A percentile compares a stretch with the other conserved stretches of the same genome.
phyloP scores from a whole-genome alignment of 108 stramenopile genomes.

The Cyclotella distinguenda region DNA sequence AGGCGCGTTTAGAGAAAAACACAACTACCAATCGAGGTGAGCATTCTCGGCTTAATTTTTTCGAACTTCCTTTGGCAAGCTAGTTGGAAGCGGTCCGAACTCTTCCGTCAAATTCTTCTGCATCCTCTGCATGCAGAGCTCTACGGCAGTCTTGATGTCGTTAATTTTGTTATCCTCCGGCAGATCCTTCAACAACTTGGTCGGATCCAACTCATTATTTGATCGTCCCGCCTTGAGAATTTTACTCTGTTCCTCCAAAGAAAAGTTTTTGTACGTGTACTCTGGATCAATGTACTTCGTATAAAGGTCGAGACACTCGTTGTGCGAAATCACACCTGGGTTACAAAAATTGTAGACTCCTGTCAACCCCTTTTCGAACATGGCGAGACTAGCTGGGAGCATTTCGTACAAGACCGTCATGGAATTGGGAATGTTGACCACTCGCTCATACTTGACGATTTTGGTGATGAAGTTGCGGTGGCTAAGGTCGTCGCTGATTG shows the following conservation, averaged over 20 bases:
- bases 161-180: constrained; percentile 89
- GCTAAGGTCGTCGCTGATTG: constrained; percentile 95
- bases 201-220: constrained; percentile 97
- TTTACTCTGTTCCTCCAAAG: constrained; percentile 89
- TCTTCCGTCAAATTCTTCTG: constrained; percentile 82
- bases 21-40: too few species aligned
- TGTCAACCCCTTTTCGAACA: constrained; percentile 87
- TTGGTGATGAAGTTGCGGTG: constrained; percentile 99
- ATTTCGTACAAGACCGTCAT: constrained; percentile 98
- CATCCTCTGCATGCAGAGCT: constrained; percentile 95
- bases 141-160: constrained; percentile 89
- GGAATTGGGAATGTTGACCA: constrained; percentile 99
- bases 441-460: constrained; percentile 95
- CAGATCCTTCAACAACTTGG: constrained; percentile 92
- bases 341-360: constrained; percentile 99
- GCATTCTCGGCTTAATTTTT: constrained; percentile 38
- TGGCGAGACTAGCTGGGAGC: constrained; percentile 92
- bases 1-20: too few species aligned
- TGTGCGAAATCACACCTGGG: constrained; percentile 99
- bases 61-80: constrained; percentile 62
- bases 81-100: constrained; percentile 77
- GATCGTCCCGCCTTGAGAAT: constrained; percentile 95
- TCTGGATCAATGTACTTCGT: constrained; percentile 97
- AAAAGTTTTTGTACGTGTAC: constrained; percentile 97
- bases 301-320: constrained; percentile 96